phyloP scores from a whole-genome alignment of 345 rosid species.

The Populus tremula region DNA sequence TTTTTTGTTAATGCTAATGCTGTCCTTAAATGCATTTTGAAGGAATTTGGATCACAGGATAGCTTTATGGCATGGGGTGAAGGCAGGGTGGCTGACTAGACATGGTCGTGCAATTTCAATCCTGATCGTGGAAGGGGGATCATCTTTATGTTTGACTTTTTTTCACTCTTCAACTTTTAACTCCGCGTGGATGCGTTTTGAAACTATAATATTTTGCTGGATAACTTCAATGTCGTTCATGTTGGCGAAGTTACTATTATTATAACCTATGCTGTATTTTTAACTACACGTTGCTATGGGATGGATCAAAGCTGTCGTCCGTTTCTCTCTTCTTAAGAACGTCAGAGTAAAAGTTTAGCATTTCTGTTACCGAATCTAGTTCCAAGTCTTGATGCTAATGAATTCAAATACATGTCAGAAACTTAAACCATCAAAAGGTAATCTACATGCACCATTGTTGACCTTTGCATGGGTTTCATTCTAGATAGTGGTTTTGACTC shows the following conservation, averaged over 20 bases:
- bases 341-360: not conserved
- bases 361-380: not conserved
- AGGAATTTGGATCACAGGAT: conserved; percentile 96
- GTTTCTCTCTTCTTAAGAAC: not conserved
- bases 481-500: not conserved
- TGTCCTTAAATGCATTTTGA: conserved; percentile 6
- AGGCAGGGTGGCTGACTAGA: conserved; percentile 43
- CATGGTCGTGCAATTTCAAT: not conserved
- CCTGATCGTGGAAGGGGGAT: not conserved
- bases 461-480: not conserved
- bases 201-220: conserved; percentile 1
- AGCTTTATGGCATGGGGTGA: conserved; percentile 83
- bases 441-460: not conserved
- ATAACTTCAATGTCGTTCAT: conserved; percentile 1
- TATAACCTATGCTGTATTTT: not conserved
- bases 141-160: not conserved
- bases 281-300: not conserved
- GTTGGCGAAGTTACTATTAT: not conserved
- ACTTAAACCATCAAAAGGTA: not conserved
- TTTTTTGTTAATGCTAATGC: not conserved
- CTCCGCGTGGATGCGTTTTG: not conserved
- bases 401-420: not conserved
- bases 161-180: not conserved
- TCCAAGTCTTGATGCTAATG: conserved; percentile 1
- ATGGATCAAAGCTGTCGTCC: not conserved